phyloP scores from a whole-genome alignment of 495 filamentous ascomycete species.

The Cenococcum geophilum region DNA sequence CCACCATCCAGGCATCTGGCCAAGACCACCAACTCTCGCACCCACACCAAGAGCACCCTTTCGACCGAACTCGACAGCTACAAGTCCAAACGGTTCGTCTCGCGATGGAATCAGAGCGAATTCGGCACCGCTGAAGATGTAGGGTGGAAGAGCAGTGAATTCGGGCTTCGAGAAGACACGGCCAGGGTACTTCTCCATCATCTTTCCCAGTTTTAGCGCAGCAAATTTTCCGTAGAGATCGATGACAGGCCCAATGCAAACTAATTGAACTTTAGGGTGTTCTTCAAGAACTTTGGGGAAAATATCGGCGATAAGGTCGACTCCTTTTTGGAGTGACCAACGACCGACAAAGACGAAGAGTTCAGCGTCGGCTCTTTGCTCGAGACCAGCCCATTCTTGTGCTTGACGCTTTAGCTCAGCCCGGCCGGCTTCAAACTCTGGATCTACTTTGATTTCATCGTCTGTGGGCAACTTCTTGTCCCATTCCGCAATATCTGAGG shows the following conservation, averaged over 20 bases:
- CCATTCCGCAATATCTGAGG: constrained; percentile 66
- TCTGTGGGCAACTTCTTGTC: constrained; percentile 49
- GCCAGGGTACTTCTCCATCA: constrained; percentile 73
- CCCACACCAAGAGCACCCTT: constrained; percentile 74
- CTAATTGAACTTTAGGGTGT: constrained; percentile 59
- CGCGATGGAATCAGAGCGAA: constrained; percentile 74
- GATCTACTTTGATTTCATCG: constrained; percentile 52
- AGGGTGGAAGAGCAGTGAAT: constrained; percentile 67
- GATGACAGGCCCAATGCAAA: constrained; percentile 67
- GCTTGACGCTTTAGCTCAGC: constrained; percentile 58
- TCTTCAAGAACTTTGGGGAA: constrained; percentile 66
- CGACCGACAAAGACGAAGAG: constrained; percentile 73
- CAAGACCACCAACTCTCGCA: constrained; percentile 53
- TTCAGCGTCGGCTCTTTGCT: constrained; percentile 61
- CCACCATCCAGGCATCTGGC: constrained; percentile 78
- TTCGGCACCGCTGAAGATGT: constrained; percentile 72
- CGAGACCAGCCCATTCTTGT: constrained; percentile 69
- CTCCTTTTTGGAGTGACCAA: constrained; percentile 74
- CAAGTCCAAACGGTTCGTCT: constrained; percentile 76
- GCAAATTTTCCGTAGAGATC: constrained; percentile 76
- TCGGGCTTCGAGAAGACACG: constrained; percentile 71
- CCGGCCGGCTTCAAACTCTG: constrained; percentile 51
- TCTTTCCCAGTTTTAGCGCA: constrained; percentile 61
- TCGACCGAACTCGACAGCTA: constrained; percentile 73
- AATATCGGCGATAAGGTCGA: constrained; percentile 73